Conservation (phyloP, 2,329 filamentous ascomycete genomes). For the Trichoderma sp. region DNA sequence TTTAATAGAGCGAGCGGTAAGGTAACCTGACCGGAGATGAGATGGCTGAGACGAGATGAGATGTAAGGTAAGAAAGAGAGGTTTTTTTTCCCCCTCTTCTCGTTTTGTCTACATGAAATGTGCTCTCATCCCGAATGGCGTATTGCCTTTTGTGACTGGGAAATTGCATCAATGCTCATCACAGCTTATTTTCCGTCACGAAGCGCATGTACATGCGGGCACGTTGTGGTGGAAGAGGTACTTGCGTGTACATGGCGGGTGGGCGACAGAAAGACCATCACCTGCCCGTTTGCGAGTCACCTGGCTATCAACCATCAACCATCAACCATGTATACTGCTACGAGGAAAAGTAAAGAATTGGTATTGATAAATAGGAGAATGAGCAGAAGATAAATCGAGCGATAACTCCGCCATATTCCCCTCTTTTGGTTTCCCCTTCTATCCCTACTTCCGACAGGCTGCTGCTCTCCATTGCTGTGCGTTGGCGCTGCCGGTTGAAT, state of each 20-base stretch:
- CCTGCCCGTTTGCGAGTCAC: slow-evolving; percentile 6
- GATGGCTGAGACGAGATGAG: not conserved
- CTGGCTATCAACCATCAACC: not conserved
- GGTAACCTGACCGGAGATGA: not conserved
- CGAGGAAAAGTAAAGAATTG: too few relatives aligned
- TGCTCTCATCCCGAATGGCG: not conserved
- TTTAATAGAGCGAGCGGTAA: not conserved
- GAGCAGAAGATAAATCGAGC: not conserved
- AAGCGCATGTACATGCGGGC: not conserved
- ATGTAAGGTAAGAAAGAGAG: not conserved
- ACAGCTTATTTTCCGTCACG: not conserved
- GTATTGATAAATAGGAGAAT: not conserved
- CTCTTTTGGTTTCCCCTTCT: not conserved
- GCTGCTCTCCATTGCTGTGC: not conserved
- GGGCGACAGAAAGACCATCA: slow-evolving; percentile 1
- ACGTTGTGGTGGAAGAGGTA: not conserved
- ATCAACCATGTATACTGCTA: too few relatives aligned
- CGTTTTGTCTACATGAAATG: not conserved
- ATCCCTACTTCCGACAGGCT: not conserved
- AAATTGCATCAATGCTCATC: not conserved
- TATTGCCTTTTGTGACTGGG: not conserved
- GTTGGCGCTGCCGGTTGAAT: not conserved
- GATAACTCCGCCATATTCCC: not conserved
- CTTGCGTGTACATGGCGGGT: not conserved
- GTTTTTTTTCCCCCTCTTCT: not conserved